Evolutionary conservation across 306 rosid genomes (phyloP).

Genomic region (Vigna angularis): DNA sequence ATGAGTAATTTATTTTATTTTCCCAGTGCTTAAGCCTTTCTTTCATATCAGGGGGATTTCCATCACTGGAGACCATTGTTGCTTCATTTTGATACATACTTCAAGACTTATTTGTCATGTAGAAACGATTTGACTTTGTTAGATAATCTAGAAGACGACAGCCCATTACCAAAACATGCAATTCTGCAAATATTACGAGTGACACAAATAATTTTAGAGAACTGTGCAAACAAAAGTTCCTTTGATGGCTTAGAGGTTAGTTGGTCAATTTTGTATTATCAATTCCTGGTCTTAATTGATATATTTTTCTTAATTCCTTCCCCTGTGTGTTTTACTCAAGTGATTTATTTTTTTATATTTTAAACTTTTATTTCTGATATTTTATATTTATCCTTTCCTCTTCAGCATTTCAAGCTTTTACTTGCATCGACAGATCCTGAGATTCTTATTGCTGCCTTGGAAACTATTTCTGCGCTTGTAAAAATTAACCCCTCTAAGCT

Average conservation of each 20-base stretch:
- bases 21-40: slow-evolving; percentile 35
- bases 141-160: slow-evolving; percentile 88
- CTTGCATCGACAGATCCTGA: slow-evolving; percentile 96
- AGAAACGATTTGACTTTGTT: slow-evolving; percentile 93
- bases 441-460: slow-evolving; percentile 85
- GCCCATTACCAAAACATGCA: slow-evolving; percentile 91
- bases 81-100: slow-evolving; percentile 93
- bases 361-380: slow-evolving; percentile 26
- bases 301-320: slow-evolving; percentile 38
- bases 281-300: slow-evolving; percentile 1
- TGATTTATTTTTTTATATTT: background rate
- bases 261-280: slow-evolving; percentile 23
- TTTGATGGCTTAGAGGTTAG: slow-evolving; percentile 99
- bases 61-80: slow-evolving; percentile 99
- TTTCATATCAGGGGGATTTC: slow-evolving; percentile 85
- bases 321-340: slow-evolving; percentile 4
- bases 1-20: slow-evolving; percentile 2
- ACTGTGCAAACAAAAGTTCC: slow-evolving; percentile 93
- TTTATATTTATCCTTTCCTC: slow-evolving; percentile 13
- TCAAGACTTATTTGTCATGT: slow-evolving; percentile 87
- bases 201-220: slow-evolving; percentile 93
- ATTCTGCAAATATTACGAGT: slow-evolving; percentile 92
- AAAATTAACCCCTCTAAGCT: slow-evolving; percentile 97
- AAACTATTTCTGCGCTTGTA: slow-evolving; percentile 95
- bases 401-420: slow-evolving; percentile 97